Conservation (phyloP, 2,329 filamentous ascomycete genomes). For the Claviceps arundinis region DNA sequence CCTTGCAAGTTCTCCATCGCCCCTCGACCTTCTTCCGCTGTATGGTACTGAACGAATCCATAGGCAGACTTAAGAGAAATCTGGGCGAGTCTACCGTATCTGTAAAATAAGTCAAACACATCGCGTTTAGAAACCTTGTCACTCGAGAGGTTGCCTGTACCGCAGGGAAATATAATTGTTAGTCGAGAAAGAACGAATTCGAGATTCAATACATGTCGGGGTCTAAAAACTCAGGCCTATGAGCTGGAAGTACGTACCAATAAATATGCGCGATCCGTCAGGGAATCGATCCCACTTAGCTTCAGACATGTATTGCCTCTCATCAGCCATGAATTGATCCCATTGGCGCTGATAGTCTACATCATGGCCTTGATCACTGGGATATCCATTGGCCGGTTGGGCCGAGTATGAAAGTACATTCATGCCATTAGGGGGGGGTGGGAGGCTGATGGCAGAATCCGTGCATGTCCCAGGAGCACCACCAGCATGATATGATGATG, state of each 20-base stretch:
- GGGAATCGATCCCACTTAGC: slow-evolving; percentile 75
- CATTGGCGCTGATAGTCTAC: slow-evolving; percentile 50
- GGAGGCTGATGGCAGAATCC: slow-evolving; percentile 19
- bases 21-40: slow-evolving; percentile 55
- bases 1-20: slow-evolving; percentile 73
- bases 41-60: slow-evolving; percentile 90
- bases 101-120: slow-evolving; percentile 81
- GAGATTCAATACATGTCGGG: neutral
- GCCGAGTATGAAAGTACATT: slow-evolving; percentile 15
- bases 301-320: slow-evolving; percentile 62
- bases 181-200: slow-evolving; percentile 6
- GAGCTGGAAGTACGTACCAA: slow-evolving; percentile 42
- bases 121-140: slow-evolving; percentile 90
- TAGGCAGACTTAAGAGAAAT: slow-evolving; percentile 95
- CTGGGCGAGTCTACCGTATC: slow-evolving; percentile 76
- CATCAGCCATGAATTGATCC: slow-evolving; percentile 59
- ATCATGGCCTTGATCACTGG: slow-evolving; percentile 21
- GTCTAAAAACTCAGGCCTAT: slow-evolving; percentile 1
- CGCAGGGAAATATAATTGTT: slow-evolving; percentile 10
- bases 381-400: slow-evolving; percentile 13
- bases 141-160: slow-evolving; percentile 71
- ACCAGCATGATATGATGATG: slow-evolving; percentile 20
- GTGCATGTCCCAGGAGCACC: slow-evolving; percentile 19
- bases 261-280: slow-evolving; percentile 63
- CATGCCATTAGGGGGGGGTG: slow-evolving; percentile 16